Conservation (phyloP, 192 early-diverging fungal species). For the Coemansia sp. region DNA sequence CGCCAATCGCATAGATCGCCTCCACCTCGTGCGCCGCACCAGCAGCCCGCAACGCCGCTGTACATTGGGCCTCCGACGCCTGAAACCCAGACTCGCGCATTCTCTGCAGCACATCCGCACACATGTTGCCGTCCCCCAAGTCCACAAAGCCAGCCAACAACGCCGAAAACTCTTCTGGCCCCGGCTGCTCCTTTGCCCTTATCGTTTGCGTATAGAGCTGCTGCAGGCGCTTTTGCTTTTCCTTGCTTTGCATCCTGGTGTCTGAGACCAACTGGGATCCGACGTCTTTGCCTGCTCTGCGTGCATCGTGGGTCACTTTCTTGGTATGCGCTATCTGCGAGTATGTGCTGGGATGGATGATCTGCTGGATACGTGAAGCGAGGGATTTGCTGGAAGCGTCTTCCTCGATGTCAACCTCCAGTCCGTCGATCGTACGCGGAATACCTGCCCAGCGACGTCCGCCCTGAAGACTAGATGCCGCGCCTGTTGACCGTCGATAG, state of each 20-base stretch:
- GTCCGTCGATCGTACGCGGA: too few species aligned
- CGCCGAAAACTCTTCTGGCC: constrained; percentile 1
- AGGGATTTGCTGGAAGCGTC: not conserved
- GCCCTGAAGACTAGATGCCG: too few species aligned
- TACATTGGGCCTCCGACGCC: constrained; percentile 12
- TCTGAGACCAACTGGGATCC: constrained; percentile 6
- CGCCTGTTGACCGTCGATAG: too few species aligned
- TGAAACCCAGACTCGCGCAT: constrained; percentile 11
- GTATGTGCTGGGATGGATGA: constrained; percentile 32
- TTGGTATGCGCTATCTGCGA: constrained; percentile 15
- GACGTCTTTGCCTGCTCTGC: not conserved
- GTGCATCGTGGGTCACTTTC: constrained; percentile 11
- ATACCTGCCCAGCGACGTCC: too few species aligned
- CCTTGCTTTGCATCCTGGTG: not conserved
- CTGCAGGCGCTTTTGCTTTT: not conserved
- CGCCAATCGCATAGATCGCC: constrained; percentile 14
- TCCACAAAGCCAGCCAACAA: constrained; percentile 30
- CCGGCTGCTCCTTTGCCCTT: not conserved
- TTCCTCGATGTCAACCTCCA: too few species aligned
- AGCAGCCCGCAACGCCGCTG: constrained; percentile 19
- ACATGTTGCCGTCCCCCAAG: not conserved
- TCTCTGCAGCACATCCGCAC: constrained; percentile 20
- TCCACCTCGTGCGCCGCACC: not conserved
- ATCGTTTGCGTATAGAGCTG: constrained; percentile 5
- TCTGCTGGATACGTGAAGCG: constrained; percentile 11